Evolutionary conservation across 768 basidiomycete genomes (phyloP), one percentile per base, ranked within the genome.

Genomic region (Coprinopsis marcescibilis): DNA sequence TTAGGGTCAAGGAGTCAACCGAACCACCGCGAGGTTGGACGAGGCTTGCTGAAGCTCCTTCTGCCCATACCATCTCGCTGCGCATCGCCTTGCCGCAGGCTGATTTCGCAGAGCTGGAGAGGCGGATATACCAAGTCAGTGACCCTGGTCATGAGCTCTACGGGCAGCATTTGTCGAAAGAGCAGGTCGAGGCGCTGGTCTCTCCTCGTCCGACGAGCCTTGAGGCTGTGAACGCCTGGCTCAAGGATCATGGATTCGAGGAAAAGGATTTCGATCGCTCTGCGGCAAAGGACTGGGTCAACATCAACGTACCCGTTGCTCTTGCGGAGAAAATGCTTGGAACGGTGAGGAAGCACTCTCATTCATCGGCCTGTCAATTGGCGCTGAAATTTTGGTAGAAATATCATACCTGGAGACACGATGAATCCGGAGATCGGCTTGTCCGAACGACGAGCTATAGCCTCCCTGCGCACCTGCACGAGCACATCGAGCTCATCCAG

Each of bases 361-460:
- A 38, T 35, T 45, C 49, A 35, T 37, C 20, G n/a, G 15, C 14
- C 33, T 33, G 19, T 20, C n/a, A 39, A 15, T 33, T 7, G 8
- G 41, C 32, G 29, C 25, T 47, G 23, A 30, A 42, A 35, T 49
- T 4, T 14, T 21, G n/a, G 15, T 51, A 85, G 81, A 77, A 73
- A 54, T 89, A 85, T 55, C 65, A 78, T 48, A 59, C 81, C 30
- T 89, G 78, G 73, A 67, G 72, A 44, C 77, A 86, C 57, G 57
- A 61, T 8, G 63, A 65, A 17, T 73, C 66, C 42, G 81, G 77
- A 3, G 77, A 80, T 24, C 60, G 68, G 12, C 59, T 85, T 27
- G 65, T 85, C 49, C 76, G 86, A 45, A 83, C 86, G n/a, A 80
- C 78, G 3, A 68, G 67, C 49, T 88, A 85, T 65, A 81, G 78